A percentile compares a stretch with the other conserved stretches of the same genome.
phyloP scores from a whole-genome alignment of 1,284 basidiomycete genomes.

The Irpex lacteus region DNA sequence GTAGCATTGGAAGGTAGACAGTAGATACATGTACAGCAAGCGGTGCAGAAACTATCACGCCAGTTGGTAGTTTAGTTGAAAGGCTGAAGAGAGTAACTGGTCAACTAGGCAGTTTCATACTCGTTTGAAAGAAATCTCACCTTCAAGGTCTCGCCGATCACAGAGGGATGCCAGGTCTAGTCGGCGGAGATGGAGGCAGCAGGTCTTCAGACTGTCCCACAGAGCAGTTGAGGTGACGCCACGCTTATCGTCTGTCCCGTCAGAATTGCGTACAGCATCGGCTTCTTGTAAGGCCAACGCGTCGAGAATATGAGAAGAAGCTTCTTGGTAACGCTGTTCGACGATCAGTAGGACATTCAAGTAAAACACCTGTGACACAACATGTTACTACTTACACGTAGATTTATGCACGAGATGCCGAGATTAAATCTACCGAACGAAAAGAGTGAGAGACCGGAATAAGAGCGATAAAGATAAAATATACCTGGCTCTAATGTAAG shows the following conservation, averaged over 20 bases:
- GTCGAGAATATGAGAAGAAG: constrained; percentile 82
- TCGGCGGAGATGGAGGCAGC: constrained; percentile 74
- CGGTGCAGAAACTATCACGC: not conserved
- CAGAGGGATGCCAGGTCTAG: constrained; percentile 73
- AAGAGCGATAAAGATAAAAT: constrained; percentile 14
- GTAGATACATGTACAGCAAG: not conserved
- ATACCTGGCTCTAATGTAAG: constrained; percentile 88
- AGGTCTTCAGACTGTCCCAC: constrained; percentile 84
- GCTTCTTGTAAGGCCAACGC: constrained; percentile 84
- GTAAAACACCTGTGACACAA: not conserved
- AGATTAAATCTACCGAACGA: constrained; percentile 73
- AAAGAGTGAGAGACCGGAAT: not conserved
- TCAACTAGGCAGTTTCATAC: constrained; percentile 16
- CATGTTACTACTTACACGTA: constrained; percentile 53
- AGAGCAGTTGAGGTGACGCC: constrained; percentile 75
- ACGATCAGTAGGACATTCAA: not conserved
- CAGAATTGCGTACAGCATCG: constrained; percentile 57
- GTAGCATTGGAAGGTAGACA: not conserved
- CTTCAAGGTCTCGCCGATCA: constrained; percentile 68
- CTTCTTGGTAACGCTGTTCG: constrained; percentile 73
- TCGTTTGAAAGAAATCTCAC: constrained; percentile 32
- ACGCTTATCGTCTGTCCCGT: constrained; percentile 47
- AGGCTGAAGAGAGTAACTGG: constrained; percentile 16
- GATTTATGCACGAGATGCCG: constrained; percentile 88
- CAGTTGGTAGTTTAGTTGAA: constrained; percentile 13